phyloP scores from a whole-genome alignment of 176 grass and related monocot genomes.

The Oryza coarctata region DNA sequence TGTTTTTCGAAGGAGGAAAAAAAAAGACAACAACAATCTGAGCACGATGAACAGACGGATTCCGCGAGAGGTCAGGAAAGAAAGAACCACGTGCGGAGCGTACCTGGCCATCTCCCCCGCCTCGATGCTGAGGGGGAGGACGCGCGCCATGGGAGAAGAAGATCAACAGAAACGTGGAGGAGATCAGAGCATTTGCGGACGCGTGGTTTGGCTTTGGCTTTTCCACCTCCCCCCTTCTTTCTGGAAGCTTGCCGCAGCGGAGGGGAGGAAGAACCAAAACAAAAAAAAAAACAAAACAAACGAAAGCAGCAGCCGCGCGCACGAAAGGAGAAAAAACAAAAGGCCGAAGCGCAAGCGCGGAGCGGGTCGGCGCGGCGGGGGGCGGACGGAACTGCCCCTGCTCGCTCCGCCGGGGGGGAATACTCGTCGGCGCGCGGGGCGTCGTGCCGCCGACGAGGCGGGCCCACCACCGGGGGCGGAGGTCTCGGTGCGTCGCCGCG shows the following conservation, averaged over 20 bases:
- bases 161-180: neutral
- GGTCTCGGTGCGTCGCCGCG: neutral
- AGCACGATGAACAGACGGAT: neutral
- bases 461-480: neutral
- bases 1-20: neutral
- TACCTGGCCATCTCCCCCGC: constrained; percentile 37
- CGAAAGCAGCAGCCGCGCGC: neutral
- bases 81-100: neutral
- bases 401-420: neutral
- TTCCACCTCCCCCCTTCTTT: neutral
- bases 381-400: neutral
- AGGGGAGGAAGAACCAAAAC: neutral
- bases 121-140: constrained; percentile 44
- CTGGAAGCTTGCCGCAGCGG: constrained; percentile 21
- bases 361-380: too few species aligned
- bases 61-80: neutral
- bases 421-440: neutral
- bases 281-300: too few species aligned
- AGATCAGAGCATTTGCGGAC: constrained; percentile 15
- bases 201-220: neutral
- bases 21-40: neutral
- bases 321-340: neutral
- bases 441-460: neutral
- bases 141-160: constrained; percentile 27
- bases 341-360: too few species aligned